These are phyloP conservation scores for Termitomyces heimii DNA, from an alignment of 768 basidiomycete species.

Conservation along the genomic window DNA sequence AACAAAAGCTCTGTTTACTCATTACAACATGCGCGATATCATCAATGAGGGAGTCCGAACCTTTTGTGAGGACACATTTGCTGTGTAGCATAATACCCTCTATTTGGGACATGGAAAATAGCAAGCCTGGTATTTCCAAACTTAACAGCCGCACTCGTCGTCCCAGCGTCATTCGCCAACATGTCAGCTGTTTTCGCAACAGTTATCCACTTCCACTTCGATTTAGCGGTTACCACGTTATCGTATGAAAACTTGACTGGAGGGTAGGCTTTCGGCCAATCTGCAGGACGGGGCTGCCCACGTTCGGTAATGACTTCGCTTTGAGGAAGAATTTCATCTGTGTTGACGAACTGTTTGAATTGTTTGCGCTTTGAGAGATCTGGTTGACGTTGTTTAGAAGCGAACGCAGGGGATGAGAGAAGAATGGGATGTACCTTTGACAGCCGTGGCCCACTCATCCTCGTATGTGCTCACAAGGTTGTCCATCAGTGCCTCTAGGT, in stretches of 20 bases:
- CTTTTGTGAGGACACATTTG: conserved; percentile 49
- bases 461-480: conserved; percentile 58
- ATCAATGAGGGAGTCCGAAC: neutral
- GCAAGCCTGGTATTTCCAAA: conserved; percentile 66
- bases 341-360: conserved; percentile 66
- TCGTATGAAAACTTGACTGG: conserved; percentile 33
- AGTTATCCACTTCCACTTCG: conserved; percentile 50
- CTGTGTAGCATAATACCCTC: conserved; percentile 61
- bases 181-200: conserved; percentile 46
- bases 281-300: conserved; percentile 56
- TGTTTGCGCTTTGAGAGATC: conserved; percentile 41
- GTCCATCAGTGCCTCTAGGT: conserved; percentile 64
- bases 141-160: conserved; percentile 49
- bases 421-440: conserved; percentile 25
- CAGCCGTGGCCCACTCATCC: conserved; percentile 66
- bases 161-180: conserved; percentile 34
- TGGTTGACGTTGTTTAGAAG: neutral
- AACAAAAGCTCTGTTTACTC: conserved; percentile 48
- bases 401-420: neutral
- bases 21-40: neutral
- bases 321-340: conserved; percentile 36
- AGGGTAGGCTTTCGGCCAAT: conserved; percentile 59
- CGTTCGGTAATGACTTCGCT: conserved; percentile 54
- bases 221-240: conserved; percentile 24
- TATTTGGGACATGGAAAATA: conserved; percentile 55